phyloP scores from a whole-genome alignment of 495 filamentous ascomycete genomes.

The Venustampulla echinocandica region DNA sequence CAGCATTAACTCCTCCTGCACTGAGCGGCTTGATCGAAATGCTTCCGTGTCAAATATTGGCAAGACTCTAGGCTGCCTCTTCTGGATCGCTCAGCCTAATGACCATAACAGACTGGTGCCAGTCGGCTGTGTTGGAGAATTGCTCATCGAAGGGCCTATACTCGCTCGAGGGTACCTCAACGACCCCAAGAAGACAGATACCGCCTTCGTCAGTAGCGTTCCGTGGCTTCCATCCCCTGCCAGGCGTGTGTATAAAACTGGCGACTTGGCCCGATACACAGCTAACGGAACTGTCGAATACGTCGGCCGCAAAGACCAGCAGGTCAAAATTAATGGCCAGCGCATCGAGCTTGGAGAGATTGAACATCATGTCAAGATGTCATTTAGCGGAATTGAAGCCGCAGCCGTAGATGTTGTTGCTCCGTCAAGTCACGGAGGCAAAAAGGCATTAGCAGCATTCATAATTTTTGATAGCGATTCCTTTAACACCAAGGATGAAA shows the following conservation, averaged over 20 bases:
- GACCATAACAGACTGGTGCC: too few species aligned
- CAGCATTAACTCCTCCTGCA: too few species aligned
- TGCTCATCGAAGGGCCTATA: neutral
- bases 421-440: too few species aligned
- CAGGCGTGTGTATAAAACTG: constrained; percentile 39
- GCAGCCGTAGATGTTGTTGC: too few species aligned
- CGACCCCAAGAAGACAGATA: neutral
- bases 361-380: constrained; percentile 5
- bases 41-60: too few species aligned
- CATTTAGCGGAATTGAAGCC: too few species aligned
- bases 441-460: too few species aligned
- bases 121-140: neutral
- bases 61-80: too few species aligned
- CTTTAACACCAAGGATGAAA: neutral
- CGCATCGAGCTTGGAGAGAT: constrained; percentile 27
- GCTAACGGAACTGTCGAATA: constrained; percentile 35
- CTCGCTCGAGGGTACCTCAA: neutral
- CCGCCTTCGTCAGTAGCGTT: neutral
- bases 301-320: constrained; percentile 22
- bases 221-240: neutral
- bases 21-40: too few species aligned
- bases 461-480: too few species aligned
- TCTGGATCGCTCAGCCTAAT: too few species aligned
- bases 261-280: constrained; percentile 49
- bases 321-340: constrained; percentile 25